Conservation (phyloP, 805 yeast species). For the Kuraishia floccosa region DNA sequence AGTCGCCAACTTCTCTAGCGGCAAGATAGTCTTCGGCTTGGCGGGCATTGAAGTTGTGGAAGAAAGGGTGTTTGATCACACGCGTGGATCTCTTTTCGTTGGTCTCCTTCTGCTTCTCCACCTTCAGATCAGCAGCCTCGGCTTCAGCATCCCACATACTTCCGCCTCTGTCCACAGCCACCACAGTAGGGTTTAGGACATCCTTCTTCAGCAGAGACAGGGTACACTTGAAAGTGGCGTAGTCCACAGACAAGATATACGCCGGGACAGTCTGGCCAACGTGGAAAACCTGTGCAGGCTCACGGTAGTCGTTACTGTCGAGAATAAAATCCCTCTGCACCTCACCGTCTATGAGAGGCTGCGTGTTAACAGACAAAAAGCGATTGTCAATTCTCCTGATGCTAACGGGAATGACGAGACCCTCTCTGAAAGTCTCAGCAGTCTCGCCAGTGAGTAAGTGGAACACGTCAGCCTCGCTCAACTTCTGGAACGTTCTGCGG, state of each 20-base stretch:
- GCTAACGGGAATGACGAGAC: constrained; percentile 66
- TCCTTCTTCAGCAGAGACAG: constrained; percentile 62
- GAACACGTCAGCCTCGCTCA: constrained; percentile 68
- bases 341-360: constrained; percentile 40
- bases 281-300: constrained; percentile 30
- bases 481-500: constrained; percentile 55
- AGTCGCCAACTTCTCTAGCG: constrained; percentile 79
- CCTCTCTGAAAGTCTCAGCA: constrained; percentile 51
- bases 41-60: constrained; percentile 66
- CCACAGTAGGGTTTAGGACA: constrained; percentile 35
- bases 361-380: constrained; percentile 28
- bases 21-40: constrained; percentile 95
- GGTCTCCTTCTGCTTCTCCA: constrained; percentile 48
- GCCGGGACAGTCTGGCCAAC: constrained; percentile 84
- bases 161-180: constrained; percentile 33
- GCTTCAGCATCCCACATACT: constrained; percentile 73
- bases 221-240: constrained; percentile 63
- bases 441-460: constrained; percentile 86
- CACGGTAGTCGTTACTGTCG: constrained; percentile 44
- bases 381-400: constrained; percentile 47
- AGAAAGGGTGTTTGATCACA: constrained; percentile 84
- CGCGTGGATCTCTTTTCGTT: constrained; percentile 61
- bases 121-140: constrained; percentile 52
- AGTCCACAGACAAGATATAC: constrained; percentile 58
- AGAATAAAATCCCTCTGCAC: constrained; percentile 16